Evolutionary conservation across 2,329 filamentous ascomycete species (phyloP).

Genomic region (Aspergillus ochraceoroseus): DNA sequence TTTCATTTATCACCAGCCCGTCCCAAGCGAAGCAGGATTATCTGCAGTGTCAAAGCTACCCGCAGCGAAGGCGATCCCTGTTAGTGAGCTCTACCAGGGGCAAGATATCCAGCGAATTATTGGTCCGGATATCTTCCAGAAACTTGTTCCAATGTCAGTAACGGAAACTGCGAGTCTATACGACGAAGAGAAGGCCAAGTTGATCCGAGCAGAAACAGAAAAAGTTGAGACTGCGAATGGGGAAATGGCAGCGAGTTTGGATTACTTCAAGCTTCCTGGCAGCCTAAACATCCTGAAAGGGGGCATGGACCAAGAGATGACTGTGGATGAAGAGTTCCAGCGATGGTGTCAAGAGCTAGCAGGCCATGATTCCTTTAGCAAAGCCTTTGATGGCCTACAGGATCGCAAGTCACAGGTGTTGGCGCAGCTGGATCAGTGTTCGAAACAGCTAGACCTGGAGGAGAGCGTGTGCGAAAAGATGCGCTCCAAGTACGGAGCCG

Average conservation of each 20-base stretch:
- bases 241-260: conserved; percentile 91
- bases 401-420: conserved; percentile 72
- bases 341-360: conserved; percentile 92
- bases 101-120: conserved; percentile 97
- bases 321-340: conserved; percentile 84
- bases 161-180: conserved; percentile 96
- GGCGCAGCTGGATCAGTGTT: conserved; percentile 67
- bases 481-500: conserved; percentile 90
- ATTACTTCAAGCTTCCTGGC: conserved; percentile 84
- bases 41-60: conserved; percentile 81
- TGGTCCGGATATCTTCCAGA: conserved; percentile 92
- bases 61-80: conserved; percentile 92
- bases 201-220: conserved; percentile 89
- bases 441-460: conserved; percentile 90
- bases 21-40: conserved; percentile 79
- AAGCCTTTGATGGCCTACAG: conserved; percentile 73
- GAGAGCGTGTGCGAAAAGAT: conserved; percentile 99
- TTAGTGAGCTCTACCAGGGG: conserved; percentile 92
- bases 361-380: conserved; percentile 71
- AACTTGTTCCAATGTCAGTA: conserved; percentile 91
- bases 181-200: conserved; percentile 96
- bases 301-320: conserved; percentile 81
- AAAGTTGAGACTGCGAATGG: conserved; percentile 87
- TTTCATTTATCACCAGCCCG: conserved; percentile 92
- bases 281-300: conserved; percentile 89